Evolutionary conservation across 2,329 filamentous ascomycete species (phyloP).

Genomic region (Pezicula carpinea): DNA sequence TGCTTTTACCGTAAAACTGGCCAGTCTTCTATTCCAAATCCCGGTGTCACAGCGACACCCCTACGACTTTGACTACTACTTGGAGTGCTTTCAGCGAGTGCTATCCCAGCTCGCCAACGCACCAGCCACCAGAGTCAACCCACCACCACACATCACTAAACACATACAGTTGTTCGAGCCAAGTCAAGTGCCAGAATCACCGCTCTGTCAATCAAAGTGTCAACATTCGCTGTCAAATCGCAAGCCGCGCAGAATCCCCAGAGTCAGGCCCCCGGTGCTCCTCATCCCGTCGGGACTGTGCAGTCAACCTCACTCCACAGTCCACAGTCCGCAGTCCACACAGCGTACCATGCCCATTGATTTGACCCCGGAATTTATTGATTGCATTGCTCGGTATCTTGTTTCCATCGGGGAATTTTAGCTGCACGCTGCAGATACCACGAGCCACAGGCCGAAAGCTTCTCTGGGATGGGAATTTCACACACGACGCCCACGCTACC

Average conservation of each 20-base stretch:
- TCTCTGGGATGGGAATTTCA: not conserved
- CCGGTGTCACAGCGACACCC: too few species aligned
- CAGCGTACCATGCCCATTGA: too few species aligned
- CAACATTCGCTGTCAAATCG: not conserved
- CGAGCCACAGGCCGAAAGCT: slow-evolving; percentile 1
- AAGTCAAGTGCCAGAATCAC: not conserved
- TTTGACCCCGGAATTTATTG: too few species aligned
- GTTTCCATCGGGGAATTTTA: slow-evolving; percentile 1
- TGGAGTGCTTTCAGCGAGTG: too few species aligned
- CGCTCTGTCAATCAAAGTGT: not conserved
- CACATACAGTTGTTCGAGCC: not conserved
- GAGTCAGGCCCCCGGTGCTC: not conserved
- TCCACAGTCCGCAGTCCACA: too few species aligned
- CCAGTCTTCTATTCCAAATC: too few species aligned
- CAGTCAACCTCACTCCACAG: too few species aligned
- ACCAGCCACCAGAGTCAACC: not conserved
- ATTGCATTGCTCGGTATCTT: not conserved
- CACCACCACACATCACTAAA: not conserved
- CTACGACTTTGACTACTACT: too few species aligned
- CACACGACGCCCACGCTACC: not conserved
- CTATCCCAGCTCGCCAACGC: too few species aligned
- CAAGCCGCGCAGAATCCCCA: not conserved
- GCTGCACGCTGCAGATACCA: slow-evolving; percentile 1
- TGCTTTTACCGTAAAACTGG: too few species aligned
- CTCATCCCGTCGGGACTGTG: not conserved